A percentile compares a stretch with the other conserved stretches of the same genome.
Evolutionary conservation across 768 basidiomycete species (phyloP).

Genomic region (Agrocybe chaxingu): DNA sequence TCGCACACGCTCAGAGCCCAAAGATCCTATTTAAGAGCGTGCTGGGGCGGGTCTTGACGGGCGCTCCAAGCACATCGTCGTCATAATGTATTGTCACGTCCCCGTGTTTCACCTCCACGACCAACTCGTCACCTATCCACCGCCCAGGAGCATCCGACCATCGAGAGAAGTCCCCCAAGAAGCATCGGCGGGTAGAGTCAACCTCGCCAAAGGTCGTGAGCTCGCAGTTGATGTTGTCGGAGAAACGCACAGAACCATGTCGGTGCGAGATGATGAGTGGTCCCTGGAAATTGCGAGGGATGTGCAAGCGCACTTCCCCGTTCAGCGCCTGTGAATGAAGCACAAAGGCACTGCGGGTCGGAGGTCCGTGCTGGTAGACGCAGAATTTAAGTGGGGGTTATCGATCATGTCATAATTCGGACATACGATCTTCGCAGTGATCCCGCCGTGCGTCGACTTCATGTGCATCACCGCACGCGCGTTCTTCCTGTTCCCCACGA

Average conservation of each 20-base stretch:
- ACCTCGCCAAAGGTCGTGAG: slow-evolving; percentile 31
- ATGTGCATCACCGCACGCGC: slow-evolving; percentile 22
- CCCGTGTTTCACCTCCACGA: slow-evolving; percentile 32
- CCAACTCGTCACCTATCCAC: slow-evolving; percentile 39
- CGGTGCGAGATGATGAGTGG: slow-evolving; percentile 29
- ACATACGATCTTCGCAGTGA: slow-evolving; percentile 27
- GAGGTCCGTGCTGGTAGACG: slow-evolving; percentile 14
- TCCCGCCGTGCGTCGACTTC: slow-evolving; percentile 25
- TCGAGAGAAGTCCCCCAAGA: slow-evolving; percentile 38
- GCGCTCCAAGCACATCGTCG: slow-evolving; percentile 25
- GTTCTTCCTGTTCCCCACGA: slow-evolving; percentile 15
- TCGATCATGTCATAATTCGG: neutral
- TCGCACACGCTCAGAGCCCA: slow-evolving; percentile 15
- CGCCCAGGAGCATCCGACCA: slow-evolving; percentile 21
- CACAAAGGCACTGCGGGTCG: slow-evolving; percentile 21
- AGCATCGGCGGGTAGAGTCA: slow-evolving; percentile 29
- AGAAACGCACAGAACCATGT: slow-evolving; percentile 31
- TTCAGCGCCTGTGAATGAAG: slow-evolving; percentile 21
- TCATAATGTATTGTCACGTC: slow-evolving; percentile 34
- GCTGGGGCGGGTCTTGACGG: slow-evolving; percentile 16
- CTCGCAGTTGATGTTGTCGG: slow-evolving; percentile 24
- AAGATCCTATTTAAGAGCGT: slow-evolving; percentile 20
- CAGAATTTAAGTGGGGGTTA: neutral
- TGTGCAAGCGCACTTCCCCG: slow-evolving; percentile 31
- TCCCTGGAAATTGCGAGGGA: slow-evolving; percentile 41